phyloP scores from a whole-genome alignment of 1,284 basidiomycete genomes.

The Moesziomyces sp. region DNA sequence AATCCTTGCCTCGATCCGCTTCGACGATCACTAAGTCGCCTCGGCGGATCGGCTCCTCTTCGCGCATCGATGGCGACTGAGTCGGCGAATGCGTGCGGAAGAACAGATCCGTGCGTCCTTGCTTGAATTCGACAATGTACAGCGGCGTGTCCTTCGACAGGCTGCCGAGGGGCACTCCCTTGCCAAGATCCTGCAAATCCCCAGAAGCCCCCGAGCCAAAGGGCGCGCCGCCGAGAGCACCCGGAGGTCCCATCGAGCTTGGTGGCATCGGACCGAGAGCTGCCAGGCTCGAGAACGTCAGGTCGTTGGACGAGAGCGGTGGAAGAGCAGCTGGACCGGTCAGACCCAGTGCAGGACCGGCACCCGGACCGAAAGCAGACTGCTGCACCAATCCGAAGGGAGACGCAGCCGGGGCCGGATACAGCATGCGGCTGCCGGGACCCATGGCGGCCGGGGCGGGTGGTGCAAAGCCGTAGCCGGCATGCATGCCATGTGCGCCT shows the following conservation, averaged over 20 bases:
- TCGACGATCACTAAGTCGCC: slow-evolving; percentile 97
- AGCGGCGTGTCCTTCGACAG: slow-evolving; percentile 86
- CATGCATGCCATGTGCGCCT: neutral
- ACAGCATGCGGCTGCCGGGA: slow-evolving; percentile 7
- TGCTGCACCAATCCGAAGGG: slow-evolving; percentile 18
- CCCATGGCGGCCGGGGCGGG: neutral
- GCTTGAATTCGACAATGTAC: slow-evolving; percentile 97
- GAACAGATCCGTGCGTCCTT: slow-evolving; percentile 92
- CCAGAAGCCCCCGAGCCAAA: slow-evolving; percentile 16
- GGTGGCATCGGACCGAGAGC: slow-evolving; percentile 52
- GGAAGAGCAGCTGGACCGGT: slow-evolving; percentile 1
- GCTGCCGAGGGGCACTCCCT: slow-evolving; percentile 84
- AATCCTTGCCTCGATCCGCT: slow-evolving; percentile 91
- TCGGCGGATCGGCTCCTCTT: slow-evolving; percentile 71
- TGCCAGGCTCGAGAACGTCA: slow-evolving; percentile 46
- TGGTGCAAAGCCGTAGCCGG: slow-evolving; percentile 10
- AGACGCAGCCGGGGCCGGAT: slow-evolving; percentile 16
- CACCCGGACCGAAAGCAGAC: slow-evolving; percentile 3
- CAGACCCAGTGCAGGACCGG: slow-evolving; percentile 1
- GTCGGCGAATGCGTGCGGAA: slow-evolving; percentile 71
- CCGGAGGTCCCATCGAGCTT: slow-evolving; percentile 31
- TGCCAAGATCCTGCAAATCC: slow-evolving; percentile 77
- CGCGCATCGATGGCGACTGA: slow-evolving; percentile 16
- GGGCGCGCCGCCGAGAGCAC: slow-evolving; percentile 12
- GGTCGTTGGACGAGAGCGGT: slow-evolving; percentile 21